Evolutionary conservation across 148 eudicot genomes (phyloP), one percentile per base, ranked within the genome.

Genomic region (Tetragonia tetragonoides): DNA sequence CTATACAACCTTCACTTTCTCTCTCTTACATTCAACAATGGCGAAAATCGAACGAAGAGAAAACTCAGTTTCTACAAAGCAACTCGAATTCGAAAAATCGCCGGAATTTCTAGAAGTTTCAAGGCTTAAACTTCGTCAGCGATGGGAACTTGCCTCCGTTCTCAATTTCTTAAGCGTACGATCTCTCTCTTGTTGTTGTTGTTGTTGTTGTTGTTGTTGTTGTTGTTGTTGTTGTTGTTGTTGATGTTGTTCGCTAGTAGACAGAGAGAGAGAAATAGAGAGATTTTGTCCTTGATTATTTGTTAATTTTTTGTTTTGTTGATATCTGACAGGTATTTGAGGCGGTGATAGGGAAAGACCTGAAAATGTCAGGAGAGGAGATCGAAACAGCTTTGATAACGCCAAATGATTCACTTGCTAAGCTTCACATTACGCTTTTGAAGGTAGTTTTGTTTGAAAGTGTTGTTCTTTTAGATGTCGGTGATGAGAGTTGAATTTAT

Each of bases 101-200:
- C 7, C 72, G 14, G 54, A 70, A 23, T 23, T 37, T 59, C 68
- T 65, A 18, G 90, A 87, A 39, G 17, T 67, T 57, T 75, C 77
- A 38, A 82, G 83, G 70, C 77, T 37, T 5, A 56, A 56, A 77
- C 97, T 92, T 49, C 92, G 97, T 6, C 77, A 66, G 16, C 86
- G 91, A 7, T 92, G 94, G 92, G 97, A 92, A 85, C 75, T 92
- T n/a, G 97, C 97, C 0, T 88, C 94, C 37, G 91, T 92, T 46
- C 90, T 92, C 66, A 84, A 92, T 78, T 92, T 92, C 65, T 21
- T 90, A 5, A 79, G 66, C 76, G 97, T 92, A 84, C 79, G 77
- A 74, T 76, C 59, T 54, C 46, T 40, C 56, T 61, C 70, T 28
- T 59, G 44, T 24, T 68, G n/a, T 61, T 28, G 16, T 9, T 78